These are phyloP conservation scores for Trichoderma sp. DNA, from an alignment of 2,329 filamentous ascomycete species.

Conservation along the genomic window DNA sequence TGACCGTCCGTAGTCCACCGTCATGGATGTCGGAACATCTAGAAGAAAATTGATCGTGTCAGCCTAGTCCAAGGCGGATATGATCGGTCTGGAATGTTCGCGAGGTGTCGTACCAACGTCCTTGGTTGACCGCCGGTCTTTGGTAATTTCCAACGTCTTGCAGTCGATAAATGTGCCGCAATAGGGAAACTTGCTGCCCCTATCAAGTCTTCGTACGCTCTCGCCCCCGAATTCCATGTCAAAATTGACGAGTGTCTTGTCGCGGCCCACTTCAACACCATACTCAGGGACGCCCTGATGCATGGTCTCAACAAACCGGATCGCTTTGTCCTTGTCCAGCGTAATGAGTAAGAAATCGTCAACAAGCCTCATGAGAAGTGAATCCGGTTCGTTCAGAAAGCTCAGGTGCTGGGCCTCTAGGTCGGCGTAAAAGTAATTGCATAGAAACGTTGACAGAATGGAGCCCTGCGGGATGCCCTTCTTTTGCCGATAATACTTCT, in stretches of 20 bases:
- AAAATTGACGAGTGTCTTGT: conserved; percentile 87
- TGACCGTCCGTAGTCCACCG: conserved; percentile 71
- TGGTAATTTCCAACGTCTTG: conserved; percentile 71
- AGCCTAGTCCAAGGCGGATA: not conserved
- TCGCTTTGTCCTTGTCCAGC: conserved; percentile 65
- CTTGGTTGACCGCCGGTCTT: conserved; percentile 54
- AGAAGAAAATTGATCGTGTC: conserved; percentile 6
- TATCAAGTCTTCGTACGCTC: conserved; percentile 52
- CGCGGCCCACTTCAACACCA: conserved; percentile 73
- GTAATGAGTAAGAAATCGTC: conserved; percentile 95
- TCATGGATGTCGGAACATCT: conserved; percentile 69
- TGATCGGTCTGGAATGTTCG: too few relatives aligned
- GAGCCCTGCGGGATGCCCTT: conserved; percentile 92
- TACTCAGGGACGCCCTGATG: conserved; percentile 76
- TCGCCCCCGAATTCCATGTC: conserved; percentile 59
- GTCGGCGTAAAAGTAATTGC: conserved; percentile 94
- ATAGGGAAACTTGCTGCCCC: conserved; percentile 70
- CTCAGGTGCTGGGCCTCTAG: conserved; percentile 70
- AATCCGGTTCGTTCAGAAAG: conserved; percentile 63
- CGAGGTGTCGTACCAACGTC: not conserved
- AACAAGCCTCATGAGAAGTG: conserved; percentile 76
- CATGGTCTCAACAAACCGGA: conserved; percentile 77
- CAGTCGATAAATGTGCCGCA: conserved; percentile 81
- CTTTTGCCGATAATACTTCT: conserved; percentile 85
- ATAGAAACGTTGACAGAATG: conserved; percentile 80